Evolutionary conservation across 2,329 filamentous ascomycete genomes (phyloP), one percentile per base, ranked within the genome.

Genomic region (Fusarium sp.): DNA sequence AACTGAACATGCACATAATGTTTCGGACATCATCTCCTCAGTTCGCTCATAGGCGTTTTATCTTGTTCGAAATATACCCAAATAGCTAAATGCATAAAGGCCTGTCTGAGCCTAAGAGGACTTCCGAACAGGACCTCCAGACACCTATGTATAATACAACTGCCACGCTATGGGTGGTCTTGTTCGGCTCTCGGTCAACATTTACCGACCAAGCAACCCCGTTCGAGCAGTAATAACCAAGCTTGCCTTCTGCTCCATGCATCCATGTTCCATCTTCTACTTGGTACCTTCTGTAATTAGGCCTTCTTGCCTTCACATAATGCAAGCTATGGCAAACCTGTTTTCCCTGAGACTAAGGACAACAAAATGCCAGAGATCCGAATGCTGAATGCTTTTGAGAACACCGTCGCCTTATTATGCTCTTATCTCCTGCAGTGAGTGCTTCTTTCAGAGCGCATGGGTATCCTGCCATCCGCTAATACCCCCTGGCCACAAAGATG

Each of bases 381-480:
- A 48, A 45, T 56, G 23, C 48, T 29, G 39, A 52, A 39, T 64
- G 27, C 35, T 31, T 35, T 56, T 52, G 52, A 39, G 42, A 44
- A n/a, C 62, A 27, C 27, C 37, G n/a, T 49, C 61, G 39, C 51
- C 49, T 64, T 63, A 60, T 54, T 66, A 49, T 52, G 49, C 41
- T 60, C 70, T 66, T 74, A 49, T 68, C 48, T 57, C 66, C 64
- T 72, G 61, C 65, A 63, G 61, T 65, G 65, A 49, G 44, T 60
- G 57, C 66, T 65, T 72, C 55, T 29, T 69, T 63, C 44, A 51
- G 66, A 51, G 42, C 56, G 42, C 45, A 72, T 77, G 68, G 72
- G 66, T 77, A 76, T 76, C 73, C 70, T 70, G 63, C 66, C 61
- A 70, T 76, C 58, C 62, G 45, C 67, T 56, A 66, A 70, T 69